Evolutionary conservation across 768 basidiomycete genomes (phyloP), one percentile per base, ranked within the genome.

Genomic region (Leccinum obscurum): DNA sequence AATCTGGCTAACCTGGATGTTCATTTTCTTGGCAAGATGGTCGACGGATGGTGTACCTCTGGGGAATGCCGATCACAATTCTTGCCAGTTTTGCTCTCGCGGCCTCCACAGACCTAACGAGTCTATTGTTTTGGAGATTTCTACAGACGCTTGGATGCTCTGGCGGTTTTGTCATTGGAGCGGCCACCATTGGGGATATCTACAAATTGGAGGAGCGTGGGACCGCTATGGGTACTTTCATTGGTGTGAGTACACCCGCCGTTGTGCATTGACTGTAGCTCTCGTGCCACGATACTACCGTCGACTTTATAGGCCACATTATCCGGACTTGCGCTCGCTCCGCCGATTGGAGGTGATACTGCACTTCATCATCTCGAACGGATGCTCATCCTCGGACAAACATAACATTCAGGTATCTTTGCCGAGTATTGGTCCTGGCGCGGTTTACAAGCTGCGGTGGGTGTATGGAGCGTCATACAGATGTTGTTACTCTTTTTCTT

Each of bases 371-470:
- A 5, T 52, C 7, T 28, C 24, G 10, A 15, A 49, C 34, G 14
- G 10, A 52, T n/a, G 6, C 15, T 56, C 57, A 61, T 55, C n/a
- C 41, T 26, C 22, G 52, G 49, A 24, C 39, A 20, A 1, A 1
- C 17, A 24, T n/a, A n/a, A n/a, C n/a, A n/a, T n/a, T n/a, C n/a
- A 83, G 84, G 84, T 14, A 55, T 79, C 30, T 75, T 80, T 0
- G 78, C 87, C 0, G 76, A 86, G 56, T 87, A 87, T 62, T 79
- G 78, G 35, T 89, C 88, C 0, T 91, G 89, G 88, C 80, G 89
- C 0, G 61, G 78, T 4, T 81, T 87, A 70, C 87, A 90, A 66
- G 67, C 72, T 7, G 65, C 66, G 0, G 60, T 90, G 1, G 81
- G 80, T 3, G 41, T 76, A 0, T 69, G 75, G 39, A 81, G 80